Percentiles rank a stretch among this genome's conserved stretches.
Conservation (phyloP, 2,329 filamentous ascomycete genomes). For the Talaromyces sp. region DNA sequence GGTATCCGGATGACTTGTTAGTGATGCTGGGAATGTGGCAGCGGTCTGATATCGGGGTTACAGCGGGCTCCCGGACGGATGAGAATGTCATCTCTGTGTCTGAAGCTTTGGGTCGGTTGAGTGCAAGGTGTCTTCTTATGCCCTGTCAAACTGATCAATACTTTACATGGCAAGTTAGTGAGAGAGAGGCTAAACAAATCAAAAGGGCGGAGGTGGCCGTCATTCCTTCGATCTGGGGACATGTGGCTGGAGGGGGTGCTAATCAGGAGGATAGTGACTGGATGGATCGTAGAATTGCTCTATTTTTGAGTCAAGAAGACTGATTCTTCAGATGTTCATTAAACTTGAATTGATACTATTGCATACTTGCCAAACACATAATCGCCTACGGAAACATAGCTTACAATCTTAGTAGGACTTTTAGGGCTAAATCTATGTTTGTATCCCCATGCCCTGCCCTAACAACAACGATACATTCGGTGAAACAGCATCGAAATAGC, state of each 20-base stretch:
- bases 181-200: constrained; percentile 21
- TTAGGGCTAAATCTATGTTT: not conserved
- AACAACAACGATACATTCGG: not conserved
- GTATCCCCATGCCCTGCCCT: not conserved
- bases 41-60: constrained; percentile 35
- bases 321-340: not conserved
- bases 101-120: constrained; percentile 25
- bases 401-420: not conserved
- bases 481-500: not conserved
- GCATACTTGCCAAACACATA: not conserved
- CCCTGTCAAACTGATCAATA: constrained; percentile 39
- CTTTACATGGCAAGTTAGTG: constrained; percentile 30
- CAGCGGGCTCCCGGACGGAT: constrained; percentile 18
- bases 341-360: not conserved
- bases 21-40: constrained; percentile 48
- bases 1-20: constrained; percentile 47
- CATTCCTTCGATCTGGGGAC: constrained; percentile 34
- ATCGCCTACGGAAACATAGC: not conserved
- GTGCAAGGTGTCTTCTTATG: constrained; percentile 33
- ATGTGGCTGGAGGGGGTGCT: constrained; percentile 29
- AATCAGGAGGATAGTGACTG: constrained; percentile 27
- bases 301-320: constrained; percentile 21
- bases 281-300: constrained; percentile 27
- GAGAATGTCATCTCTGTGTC: constrained; percentile 21
- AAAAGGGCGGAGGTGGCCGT: constrained; percentile 24